These are phyloP conservation scores for Penicillium brevicompactum DNA, from an alignment of 2,329 filamentous ascomycete genomes.

Conservation along the genomic window DNA sequence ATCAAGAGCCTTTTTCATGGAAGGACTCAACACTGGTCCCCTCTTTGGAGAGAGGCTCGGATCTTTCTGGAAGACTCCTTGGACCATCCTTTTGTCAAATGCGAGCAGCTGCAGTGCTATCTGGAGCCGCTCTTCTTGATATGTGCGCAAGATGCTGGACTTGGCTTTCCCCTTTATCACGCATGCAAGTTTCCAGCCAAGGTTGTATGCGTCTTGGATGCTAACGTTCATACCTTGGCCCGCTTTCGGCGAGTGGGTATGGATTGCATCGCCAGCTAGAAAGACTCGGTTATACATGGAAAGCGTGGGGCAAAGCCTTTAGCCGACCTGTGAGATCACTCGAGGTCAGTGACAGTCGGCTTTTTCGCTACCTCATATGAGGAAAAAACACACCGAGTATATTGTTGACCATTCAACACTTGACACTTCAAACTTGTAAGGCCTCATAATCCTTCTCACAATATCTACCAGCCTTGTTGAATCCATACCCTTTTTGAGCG, in stretches of 20 bases:
- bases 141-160: too few species aligned
- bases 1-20: too few species aligned
- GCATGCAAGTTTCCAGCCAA: too few species aligned
- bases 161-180: too few species aligned
- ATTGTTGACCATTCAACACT: slow-evolving; percentile 70
- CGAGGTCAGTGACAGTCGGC: neutral
- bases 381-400: slow-evolving; percentile 39
- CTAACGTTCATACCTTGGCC: too few species aligned
- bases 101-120: too few species aligned
- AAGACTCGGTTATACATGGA: slow-evolving; percentile 63
- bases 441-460: slow-evolving; percentile 54
- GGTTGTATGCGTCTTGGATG: too few species aligned
- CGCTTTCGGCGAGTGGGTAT: slow-evolving; percentile 44
- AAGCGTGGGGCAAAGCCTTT: slow-evolving; percentile 63
- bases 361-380: neutral
- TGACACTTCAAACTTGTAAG: slow-evolving; percentile 66
- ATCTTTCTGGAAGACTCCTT: too few species aligned
- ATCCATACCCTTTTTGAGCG: neutral
- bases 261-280: slow-evolving; percentile 68
- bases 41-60: too few species aligned
- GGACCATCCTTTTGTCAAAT: too few species aligned
- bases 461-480: neutral
- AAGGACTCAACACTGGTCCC: too few species aligned
- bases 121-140: too few species aligned
- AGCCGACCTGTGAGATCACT: slow-evolving; percentile 57